Evolutionary conservation across 306 rosid species (phyloP).

Genomic region (Quercus suber): DNA sequence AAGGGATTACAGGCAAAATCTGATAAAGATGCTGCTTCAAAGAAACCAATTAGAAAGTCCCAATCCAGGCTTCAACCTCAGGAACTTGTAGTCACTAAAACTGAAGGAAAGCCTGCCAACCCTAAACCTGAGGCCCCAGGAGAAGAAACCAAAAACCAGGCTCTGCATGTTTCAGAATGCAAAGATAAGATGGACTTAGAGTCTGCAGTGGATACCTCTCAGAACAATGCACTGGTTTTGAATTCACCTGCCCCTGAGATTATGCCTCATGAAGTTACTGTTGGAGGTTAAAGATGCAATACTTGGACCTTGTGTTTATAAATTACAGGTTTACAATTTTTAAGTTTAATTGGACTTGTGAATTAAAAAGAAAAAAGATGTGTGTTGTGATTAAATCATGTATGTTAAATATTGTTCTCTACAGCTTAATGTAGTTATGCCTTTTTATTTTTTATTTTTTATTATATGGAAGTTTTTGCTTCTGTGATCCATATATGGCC

Average conservation of each 20-base stretch:
- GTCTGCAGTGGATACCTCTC: slow-evolving; percentile 20
- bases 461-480: not conserved
- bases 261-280: slow-evolving; percentile 58
- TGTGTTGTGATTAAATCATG: slow-evolving; percentile 13
- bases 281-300: slow-evolving; percentile 49
- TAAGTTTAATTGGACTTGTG: slow-evolving; percentile 14
- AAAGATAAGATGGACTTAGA: slow-evolving; percentile 28
- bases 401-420: not conserved
- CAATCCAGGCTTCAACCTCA: slow-evolving; percentile 42
- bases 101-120: slow-evolving; percentile 23
- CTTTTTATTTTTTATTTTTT: too few species aligned
- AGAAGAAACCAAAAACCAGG: slow-evolving; percentile 35
- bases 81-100: slow-evolving; percentile 39
- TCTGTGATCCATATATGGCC: not conserved
- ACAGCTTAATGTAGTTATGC: not conserved
- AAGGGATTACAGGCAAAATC: slow-evolving; percentile 31
- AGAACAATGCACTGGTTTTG: slow-evolving; percentile 27
- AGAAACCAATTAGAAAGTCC: slow-evolving; percentile 53
- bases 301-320: slow-evolving; percentile 17
- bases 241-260: slow-evolving; percentile 44
- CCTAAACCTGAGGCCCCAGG: slow-evolving; percentile 25
- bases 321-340: slow-evolving; percentile 23
- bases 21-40: slow-evolving; percentile 45
- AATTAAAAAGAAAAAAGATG: not conserved
- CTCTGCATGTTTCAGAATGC: slow-evolving; percentile 21